These are phyloP conservation scores for Ricinus communis DNA, from an alignment of 345 rosid genomes.

Conservation along the genomic window DNA sequence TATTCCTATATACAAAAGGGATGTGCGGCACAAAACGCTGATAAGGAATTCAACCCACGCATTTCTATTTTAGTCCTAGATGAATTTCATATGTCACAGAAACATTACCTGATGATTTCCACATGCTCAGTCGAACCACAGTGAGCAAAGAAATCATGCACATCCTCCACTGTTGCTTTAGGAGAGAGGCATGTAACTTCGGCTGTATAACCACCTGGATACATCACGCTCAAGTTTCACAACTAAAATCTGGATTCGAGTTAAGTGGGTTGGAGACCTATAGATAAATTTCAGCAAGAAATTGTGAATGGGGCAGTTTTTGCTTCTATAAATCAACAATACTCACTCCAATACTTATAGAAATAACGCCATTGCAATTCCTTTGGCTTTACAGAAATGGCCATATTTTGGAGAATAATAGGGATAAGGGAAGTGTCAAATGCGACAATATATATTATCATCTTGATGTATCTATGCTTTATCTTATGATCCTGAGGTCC, in stretches of 20 bases:
- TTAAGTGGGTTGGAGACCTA: constrained; percentile 17
- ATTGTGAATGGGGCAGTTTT: neutral
- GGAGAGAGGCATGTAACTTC: constrained; percentile 77
- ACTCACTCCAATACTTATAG: constrained; percentile 22
- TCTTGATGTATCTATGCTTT: constrained; percentile 14
- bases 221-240: constrained; percentile 39
- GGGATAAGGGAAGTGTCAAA: constrained; percentile 23
- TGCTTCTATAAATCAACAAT: constrained; percentile 12
- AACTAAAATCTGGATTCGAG: neutral
- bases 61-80: neutral
- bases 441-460: constrained; percentile 31
- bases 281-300: constrained; percentile 15
- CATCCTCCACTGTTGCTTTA: constrained; percentile 65
- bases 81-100: neutral
- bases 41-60: neutral
- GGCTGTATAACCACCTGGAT: constrained; percentile 70
- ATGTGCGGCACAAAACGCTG: too few species aligned
- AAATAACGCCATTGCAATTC: constrained; percentile 17
- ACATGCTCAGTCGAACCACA: constrained; percentile 69
- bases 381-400: constrained; percentile 11
- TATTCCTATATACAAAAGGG: too few species aligned
- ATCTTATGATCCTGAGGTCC: constrained; percentile 18
- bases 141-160: constrained; percentile 61
- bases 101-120: constrained; percentile 66
- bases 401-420: constrained; percentile 16